Evolutionary conservation across 768 basidiomycete genomes (phyloP).

Genomic region (Pulveroboletus sp.): DNA sequence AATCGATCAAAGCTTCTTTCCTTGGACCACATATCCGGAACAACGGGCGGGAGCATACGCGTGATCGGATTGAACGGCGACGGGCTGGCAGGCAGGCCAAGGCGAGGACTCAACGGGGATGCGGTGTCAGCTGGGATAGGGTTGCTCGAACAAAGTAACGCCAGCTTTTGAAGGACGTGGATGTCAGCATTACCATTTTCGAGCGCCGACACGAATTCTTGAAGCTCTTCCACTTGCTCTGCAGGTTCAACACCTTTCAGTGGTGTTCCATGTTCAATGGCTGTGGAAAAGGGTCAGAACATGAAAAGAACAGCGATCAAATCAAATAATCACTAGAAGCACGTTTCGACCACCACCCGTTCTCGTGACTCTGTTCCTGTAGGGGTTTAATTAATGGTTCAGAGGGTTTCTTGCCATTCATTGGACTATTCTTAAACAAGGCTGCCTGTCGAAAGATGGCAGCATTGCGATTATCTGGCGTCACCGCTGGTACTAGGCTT

Average conservation of each 20-base stretch:
- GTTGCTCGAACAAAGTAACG: constrained; percentile 58
- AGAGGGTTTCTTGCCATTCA: constrained; percentile 43
- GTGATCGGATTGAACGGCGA: constrained; percentile 48
- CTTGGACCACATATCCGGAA: constrained; percentile 66
- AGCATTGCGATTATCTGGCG: constrained; percentile 58
- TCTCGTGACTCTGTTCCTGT: constrained; percentile 63
- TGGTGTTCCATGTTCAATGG: constrained; percentile 45
- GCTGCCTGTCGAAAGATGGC: constrained; percentile 71
- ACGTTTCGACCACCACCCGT: constrained; percentile 82
- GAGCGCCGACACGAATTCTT: constrained; percentile 50
- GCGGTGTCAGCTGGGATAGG: constrained; percentile 40
- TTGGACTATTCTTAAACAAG: constrained; percentile 79
- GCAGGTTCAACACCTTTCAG: constrained; percentile 36
- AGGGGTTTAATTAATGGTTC: constrained; percentile 67
- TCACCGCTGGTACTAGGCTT: constrained; percentile 45
- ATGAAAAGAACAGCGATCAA: not conserved
- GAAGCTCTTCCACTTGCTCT: constrained; percentile 48
- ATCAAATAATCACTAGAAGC: constrained; percentile 52
- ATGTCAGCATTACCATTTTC: constrained; percentile 50
- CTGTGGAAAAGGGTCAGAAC: constrained; percentile 18
- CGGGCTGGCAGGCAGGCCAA: constrained; percentile 50
- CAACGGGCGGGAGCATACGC: constrained; percentile 37
- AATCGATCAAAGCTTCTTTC: constrained; percentile 67
- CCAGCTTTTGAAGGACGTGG: constrained; percentile 59
- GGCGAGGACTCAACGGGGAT: constrained; percentile 52